Percentiles rank a stretch among this genome's conserved stretches.
Evolutionary conservation across 768 basidiomycete species (phyloP).

Genomic region (Tricholoma sp.): DNA sequence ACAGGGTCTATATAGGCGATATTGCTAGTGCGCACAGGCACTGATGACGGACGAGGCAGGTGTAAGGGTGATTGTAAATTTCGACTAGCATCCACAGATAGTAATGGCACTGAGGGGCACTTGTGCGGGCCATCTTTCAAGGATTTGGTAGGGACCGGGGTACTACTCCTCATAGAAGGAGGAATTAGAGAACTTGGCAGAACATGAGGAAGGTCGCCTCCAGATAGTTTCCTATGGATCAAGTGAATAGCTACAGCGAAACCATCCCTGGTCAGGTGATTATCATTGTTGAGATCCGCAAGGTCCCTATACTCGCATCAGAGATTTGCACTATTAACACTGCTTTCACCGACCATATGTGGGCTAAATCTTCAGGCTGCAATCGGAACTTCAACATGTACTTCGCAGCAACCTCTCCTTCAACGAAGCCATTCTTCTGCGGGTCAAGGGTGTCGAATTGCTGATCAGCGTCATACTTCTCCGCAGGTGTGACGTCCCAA

Average conservation of each 20-base stretch:
- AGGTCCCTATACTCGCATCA: slow-evolving; percentile 23
- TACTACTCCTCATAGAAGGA: slow-evolving; percentile 17
- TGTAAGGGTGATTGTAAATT: background rate
- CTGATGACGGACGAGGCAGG: background rate
- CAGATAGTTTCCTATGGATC: slow-evolving; percentile 25
- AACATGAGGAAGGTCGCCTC: slow-evolving; percentile 26
- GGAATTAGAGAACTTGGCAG: slow-evolving; percentile 30
- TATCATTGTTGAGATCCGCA: slow-evolving; percentile 29
- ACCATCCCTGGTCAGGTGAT: slow-evolving; percentile 29
- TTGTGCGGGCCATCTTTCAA: background rate
- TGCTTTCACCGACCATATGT: slow-evolving; percentile 30
- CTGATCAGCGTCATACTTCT: slow-evolving; percentile 25
- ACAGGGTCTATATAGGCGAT: background rate
- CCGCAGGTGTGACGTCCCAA: slow-evolving; percentile 25
- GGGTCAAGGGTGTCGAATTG: slow-evolving; percentile 29
- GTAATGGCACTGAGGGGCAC: background rate
- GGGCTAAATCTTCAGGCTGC: slow-evolving; percentile 27
- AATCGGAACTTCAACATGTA: slow-evolving; percentile 30
- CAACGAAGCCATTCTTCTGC: slow-evolving; percentile 25
- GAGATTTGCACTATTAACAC: background rate
- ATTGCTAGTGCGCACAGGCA: background rate
- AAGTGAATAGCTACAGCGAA: slow-evolving; percentile 35
- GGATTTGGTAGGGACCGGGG: background rate
- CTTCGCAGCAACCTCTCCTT: slow-evolving; percentile 26
- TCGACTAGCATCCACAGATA: background rate